Evolutionary conservation across 2,329 filamentous ascomycete genomes (phyloP).

Genomic region (Curvularia lunata): DNA sequence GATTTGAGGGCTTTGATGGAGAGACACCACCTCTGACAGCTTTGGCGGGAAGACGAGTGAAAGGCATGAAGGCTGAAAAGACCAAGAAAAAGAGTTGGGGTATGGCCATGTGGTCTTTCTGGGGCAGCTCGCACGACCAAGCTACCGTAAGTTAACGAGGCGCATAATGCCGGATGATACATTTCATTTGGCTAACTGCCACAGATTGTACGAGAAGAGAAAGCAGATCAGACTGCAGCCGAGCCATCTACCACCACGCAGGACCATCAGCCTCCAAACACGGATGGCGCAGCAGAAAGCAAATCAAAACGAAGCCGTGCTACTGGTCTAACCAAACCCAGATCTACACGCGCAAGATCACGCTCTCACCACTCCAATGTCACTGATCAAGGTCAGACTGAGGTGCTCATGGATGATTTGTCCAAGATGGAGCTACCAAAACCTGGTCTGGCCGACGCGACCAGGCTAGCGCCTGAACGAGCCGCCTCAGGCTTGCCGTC

Average conservation of each 20-base stretch:
- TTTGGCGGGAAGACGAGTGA: constrained; percentile 72
- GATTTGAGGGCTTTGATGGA: constrained; percentile 72
- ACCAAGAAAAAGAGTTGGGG: constrained; percentile 73
- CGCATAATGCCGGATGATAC: background rate
- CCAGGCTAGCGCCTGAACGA: constrained; percentile 37
- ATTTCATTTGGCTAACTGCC: constrained; percentile 14
- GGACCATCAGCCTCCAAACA: constrained; percentile 8
- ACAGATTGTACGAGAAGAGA: constrained; percentile 45
- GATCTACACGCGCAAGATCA: constrained; percentile 30
- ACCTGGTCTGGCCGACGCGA: constrained; percentile 38
- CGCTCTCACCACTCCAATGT: constrained; percentile 40
- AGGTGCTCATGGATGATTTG: constrained; percentile 28
- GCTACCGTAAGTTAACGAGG: constrained; percentile 62
- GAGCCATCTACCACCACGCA: constrained; percentile 38
- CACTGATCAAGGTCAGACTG: constrained; percentile 44
- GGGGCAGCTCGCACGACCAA: constrained; percentile 90
- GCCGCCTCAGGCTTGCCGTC: constrained; percentile 31
- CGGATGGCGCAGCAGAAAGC: constrained; percentile 47
- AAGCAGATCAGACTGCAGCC: constrained; percentile 34
- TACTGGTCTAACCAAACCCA: constrained; percentile 10
- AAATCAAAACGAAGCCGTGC: constrained; percentile 18
- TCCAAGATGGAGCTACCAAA: constrained; percentile 27
- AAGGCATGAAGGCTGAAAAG: constrained; percentile 55
- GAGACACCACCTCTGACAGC: constrained; percentile 86
- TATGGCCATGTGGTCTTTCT: constrained; percentile 81